These are phyloP conservation scores for Leucocoprinus leucothites DNA, from an alignment of 768 basidiomycete genomes.

Conservation along the genomic window DNA sequence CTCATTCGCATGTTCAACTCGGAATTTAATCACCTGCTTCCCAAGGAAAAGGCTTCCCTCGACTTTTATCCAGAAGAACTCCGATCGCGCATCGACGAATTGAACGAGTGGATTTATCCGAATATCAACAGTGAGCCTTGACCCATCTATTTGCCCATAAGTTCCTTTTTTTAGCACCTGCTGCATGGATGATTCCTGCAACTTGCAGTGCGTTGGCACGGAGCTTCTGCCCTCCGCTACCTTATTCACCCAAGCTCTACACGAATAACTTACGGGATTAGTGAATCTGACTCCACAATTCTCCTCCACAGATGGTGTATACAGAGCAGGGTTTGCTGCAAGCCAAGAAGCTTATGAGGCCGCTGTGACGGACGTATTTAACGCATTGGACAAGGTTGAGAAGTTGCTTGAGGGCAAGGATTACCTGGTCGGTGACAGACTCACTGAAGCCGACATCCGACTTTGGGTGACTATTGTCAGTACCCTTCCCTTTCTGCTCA, in stretches of 20 bases:
- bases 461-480: constrained; percentile 92
- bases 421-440: constrained; percentile 75
- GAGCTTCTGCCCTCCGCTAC: too few species aligned
- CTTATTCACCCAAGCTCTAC: too few species aligned
- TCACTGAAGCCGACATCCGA: constrained; percentile 85
- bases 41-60: constrained; percentile 58
- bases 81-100: constrained; percentile 71
- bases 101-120: constrained; percentile 87
- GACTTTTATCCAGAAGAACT: constrained; percentile 79
- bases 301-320: constrained; percentile 65
- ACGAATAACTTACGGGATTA: too few species aligned
- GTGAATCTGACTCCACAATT: background rate
- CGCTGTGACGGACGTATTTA: constrained; percentile 72
- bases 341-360: constrained; percentile 77
- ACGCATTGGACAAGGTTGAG: constrained; percentile 79
- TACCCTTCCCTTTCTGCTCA: constrained; percentile 10
- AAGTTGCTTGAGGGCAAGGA: constrained; percentile 72
- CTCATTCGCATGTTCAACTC: constrained; percentile 93
- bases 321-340: constrained; percentile 85
- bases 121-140: constrained; percentile 70
- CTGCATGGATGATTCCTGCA: background rate
- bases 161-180: too few species aligned
- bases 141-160: background rate
- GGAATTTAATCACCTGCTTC: constrained; percentile 72
- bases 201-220: too few species aligned